Evolutionary conservation across 164 flowering plant genomes (phyloP), one percentile per base, ranked within the genome.

Genomic region (Stephania yunnanensis): DNA sequence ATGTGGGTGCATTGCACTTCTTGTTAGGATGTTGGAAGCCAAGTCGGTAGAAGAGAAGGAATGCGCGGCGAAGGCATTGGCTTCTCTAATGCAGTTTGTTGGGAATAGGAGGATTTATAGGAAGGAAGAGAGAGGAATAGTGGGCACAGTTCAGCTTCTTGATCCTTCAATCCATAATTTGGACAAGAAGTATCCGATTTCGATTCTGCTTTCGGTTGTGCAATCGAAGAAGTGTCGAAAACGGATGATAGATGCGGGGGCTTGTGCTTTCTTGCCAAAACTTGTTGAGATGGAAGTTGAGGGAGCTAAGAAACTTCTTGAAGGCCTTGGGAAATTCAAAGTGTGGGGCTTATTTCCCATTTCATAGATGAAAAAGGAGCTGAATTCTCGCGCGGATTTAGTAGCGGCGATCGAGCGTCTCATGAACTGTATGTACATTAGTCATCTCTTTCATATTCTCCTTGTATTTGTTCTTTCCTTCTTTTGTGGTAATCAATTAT

Each of bases 321-420:
- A 93, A 29, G 80, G 84, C 81, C 87, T 95, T 31, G 82, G 87
- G 5, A 82, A 80, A 50, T 86, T 92, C 17, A 95, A 89, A 79
- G 80, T 93, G 15, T 93, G 97, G 97, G 91, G 92, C 9, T 91
- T 95, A 61, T 91, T 93, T 67, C 64, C 88, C 42, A 84, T 90
- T 79, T 81, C 88, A 30, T 90, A 85, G 64, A 45, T 61, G 61
- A 74, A 70, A 70, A 66, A 58, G 42, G 42, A 50, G 12, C 10
- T 13, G 6, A 22, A 3, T 71, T 19, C 5, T 12, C 9, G 25
- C 30, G 67, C 15, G 73, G 29, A 53, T 72, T 36, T 65, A 69
- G 61, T 46, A 36, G 52, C 48, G 36, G 30, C 52, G 1, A 52
- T 55, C 61, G 68, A 42, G 25, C 46, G 0, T 69, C 67, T 69